Evolutionary conservation across 768 basidiomycete species (phyloP), one percentile per base, ranked within the genome.

Genomic region (Mycena haematopus): DNA sequence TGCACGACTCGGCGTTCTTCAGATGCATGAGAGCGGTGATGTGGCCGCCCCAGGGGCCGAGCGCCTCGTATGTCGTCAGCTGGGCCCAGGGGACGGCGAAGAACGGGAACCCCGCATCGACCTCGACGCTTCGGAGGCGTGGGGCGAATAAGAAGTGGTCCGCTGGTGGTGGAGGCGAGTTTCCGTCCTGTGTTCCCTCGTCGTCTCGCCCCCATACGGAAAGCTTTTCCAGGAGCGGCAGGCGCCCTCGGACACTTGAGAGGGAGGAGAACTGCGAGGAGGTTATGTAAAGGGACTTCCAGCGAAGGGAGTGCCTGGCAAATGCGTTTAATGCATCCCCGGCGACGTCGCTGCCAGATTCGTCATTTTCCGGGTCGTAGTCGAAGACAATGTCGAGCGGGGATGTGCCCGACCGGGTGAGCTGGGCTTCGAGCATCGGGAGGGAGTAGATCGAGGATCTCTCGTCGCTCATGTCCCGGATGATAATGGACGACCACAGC

Each of bases 401-500:
- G n/a, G 40, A n/a, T 1, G 14, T 42, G 40, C 19, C n/a, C 19
- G 40, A 42, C 19, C 40, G 40, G 6, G 40, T 15, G n/a, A 42
- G 40, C 40, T 42, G 40, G 2, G 40, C 40, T 42, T 19, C 40
- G 40, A 42, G 40, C 40, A 42, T 42, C 19, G 40, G 40, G 7
- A 42, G 40, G 19, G 40, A 42, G 40, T n/a, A n/a, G n/a, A 42
- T n/a, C 40, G 19, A 17, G 2, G n/a, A 21, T 2, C 4, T 29
- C 22, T 31, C 53, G n/a, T 22, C 46, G 6, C n/a, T 15, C 17
- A 10, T 36, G 13, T 31, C 29, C n/a, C 25, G 45, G 21, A 55
- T 50, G 46, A 55, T 31, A 9, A 61, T 61, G 46, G 19, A 24
- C 4, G 60, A 47, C 60, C 60, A 61, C 29, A 61, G 44, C 8